Percentiles rank a stretch among this genome's conserved stretches.
Conservation (phyloP, 257 asterid genomes). For the Solanum chaucha region DNA sequence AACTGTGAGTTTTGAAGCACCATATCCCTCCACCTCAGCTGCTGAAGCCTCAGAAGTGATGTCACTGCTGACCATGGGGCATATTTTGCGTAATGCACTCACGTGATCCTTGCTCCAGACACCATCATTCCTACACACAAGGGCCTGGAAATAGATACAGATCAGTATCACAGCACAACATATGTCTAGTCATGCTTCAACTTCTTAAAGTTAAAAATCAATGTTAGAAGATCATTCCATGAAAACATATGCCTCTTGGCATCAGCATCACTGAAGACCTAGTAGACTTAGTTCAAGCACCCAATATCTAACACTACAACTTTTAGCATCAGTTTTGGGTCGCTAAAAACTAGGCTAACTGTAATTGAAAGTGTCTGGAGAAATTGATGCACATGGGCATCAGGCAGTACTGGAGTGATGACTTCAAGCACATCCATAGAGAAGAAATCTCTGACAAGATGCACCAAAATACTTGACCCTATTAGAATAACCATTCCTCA, state of each 20-base stretch:
- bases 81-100: conserved; percentile 75
- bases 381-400: background rate
- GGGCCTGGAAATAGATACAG: conserved; percentile 51
- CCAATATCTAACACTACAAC: background rate
- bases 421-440: background rate
- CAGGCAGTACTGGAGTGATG: background rate
- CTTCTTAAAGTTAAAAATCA: background rate
- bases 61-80: conserved; percentile 92
- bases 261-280: background rate
- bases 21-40: conserved; percentile 98
- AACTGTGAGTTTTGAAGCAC: conserved; percentile 93
- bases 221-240: background rate
- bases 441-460: background rate
- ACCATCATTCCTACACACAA: conserved; percentile 89
- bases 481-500: background rate
- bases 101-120: conserved; percentile 95
- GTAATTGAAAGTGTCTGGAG: background rate
- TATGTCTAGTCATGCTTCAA: background rate
- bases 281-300: too few species aligned
- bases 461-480: background rate
- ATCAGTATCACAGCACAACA: conserved; percentile 12
- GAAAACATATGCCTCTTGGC: background rate
- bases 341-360: background rate
- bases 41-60: conserved; percentile 74
- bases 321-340: background rate